Evolutionary conservation across 306 rosid genomes (phyloP).

Genomic region (Astragalus glycyphyllos): DNA sequence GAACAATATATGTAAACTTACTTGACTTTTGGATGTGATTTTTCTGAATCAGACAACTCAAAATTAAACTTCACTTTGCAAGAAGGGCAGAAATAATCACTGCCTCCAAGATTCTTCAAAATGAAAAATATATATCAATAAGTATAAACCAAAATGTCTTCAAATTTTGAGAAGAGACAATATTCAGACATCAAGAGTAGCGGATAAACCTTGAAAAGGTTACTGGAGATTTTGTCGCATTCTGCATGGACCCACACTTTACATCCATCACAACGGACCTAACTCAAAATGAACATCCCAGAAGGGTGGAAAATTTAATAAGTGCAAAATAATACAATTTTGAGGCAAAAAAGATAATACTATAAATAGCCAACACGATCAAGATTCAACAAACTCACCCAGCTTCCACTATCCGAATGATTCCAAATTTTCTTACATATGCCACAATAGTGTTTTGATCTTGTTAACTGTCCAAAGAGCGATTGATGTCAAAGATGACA

Average conservation of each 20-base stretch:
- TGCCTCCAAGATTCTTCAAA: conserved; percentile 78
- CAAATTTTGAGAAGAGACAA: conserved; percentile 26
- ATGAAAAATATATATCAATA: conserved; percentile 41
- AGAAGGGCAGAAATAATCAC: conserved; percentile 92
- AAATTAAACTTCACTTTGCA: conserved; percentile 94
- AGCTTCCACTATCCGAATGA: conserved; percentile 88
- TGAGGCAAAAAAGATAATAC: not conserved
- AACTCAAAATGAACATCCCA: conserved; percentile 39
- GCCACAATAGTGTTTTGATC: conserved; percentile 88
- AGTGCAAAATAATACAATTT: conserved; percentile 2
- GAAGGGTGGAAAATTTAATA: conserved; percentile 18
- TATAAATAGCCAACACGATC: conserved; percentile 28
- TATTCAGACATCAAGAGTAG: conserved; percentile 24
- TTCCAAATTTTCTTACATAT: conserved; percentile 93
- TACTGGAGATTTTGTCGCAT: conserved; percentile 87
- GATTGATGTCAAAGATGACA: conserved; percentile 36
- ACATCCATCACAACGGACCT: conserved; percentile 98
- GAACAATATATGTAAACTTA: conserved; percentile 38
- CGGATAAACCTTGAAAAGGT: conserved; percentile 73
- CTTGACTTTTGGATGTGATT: conserved; percentile 73
- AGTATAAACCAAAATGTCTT: conserved; percentile 44
- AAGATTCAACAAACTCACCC: conserved; percentile 71
- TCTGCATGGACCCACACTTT: conserved; percentile 97
- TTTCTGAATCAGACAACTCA: conserved; percentile 89
- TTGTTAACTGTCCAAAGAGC: conserved; percentile 63